Evolutionary conservation across 805 yeast genomes (phyloP).

Genomic region (Lachancea fermentati): DNA sequence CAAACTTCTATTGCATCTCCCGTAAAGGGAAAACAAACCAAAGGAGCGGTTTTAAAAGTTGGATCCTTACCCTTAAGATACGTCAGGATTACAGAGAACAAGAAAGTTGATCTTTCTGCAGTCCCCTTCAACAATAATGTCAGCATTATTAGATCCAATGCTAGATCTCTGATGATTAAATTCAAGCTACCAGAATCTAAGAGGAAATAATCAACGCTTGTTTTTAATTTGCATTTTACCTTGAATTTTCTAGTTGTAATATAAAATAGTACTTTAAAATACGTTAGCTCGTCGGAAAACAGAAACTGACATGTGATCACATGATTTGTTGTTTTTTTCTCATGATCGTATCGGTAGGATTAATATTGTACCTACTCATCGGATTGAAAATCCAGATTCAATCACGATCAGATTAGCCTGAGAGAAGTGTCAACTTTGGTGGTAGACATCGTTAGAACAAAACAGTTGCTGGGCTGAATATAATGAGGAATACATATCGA

Average conservation of each 20-base stretch:
- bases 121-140: constrained; percentile 36
- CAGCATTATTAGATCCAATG: constrained; percentile 24
- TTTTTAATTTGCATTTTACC: background rate
- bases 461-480: too few relatives aligned
- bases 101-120: constrained; percentile 38
- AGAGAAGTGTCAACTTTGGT: too few relatives aligned
- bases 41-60: constrained; percentile 19
- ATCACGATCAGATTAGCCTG: too few relatives aligned
- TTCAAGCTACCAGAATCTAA: constrained; percentile 13
- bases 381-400: too few relatives aligned
- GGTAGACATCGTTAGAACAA: too few relatives aligned
- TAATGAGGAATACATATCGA: too few relatives aligned
- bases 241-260: background rate
- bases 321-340: too few relatives aligned
- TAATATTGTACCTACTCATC: too few relatives aligned
- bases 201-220: constrained; percentile 1
- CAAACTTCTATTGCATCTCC: constrained; percentile 2
- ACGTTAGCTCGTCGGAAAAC: too few relatives aligned
- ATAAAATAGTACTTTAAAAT: too few relatives aligned
- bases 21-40: constrained; percentile 13
- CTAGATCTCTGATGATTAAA: constrained; percentile 27
- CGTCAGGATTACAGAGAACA: constrained; percentile 36
- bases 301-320: too few relatives aligned
- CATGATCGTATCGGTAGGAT: too few relatives aligned
- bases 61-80: constrained; percentile 36